Evolutionary conservation across 768 basidiomycete species (phyloP), one percentile per base, ranked within the genome.

Genomic region (Butyriboletus loyo): DNA sequence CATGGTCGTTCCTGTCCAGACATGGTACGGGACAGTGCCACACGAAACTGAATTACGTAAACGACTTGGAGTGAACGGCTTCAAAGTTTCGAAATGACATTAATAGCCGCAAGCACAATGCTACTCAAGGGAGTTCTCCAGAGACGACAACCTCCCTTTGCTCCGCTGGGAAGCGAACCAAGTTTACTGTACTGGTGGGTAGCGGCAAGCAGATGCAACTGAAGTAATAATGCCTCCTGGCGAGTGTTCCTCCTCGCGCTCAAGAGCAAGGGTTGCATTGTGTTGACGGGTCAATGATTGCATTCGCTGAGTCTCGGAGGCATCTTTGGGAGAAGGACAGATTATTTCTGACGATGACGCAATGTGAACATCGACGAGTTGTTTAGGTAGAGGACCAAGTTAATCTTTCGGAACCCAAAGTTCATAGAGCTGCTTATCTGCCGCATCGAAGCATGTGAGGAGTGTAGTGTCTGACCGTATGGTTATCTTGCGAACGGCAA

Each of bases 361-460:
- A n/a, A 11, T 2, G 44, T 31, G 21, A 10, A 36, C 39, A 21
- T n/a, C 2, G 22, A 38, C 22, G 41, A 31, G 5, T 35, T 28
- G 3, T 13, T 15, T 44, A 6, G 8, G 8, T 27, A 43, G 25
- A 25, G 21, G 31, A 34, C 22, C 24, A 6, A 17, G 19, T 31
- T 24, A 28, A 19, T 66, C 58, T 30, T 47, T 67, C 5, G 86
- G 84, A 27, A 75, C 85, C 89, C 90, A 92, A 10, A 91, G 74
- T 40, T 84, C 81, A 60, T 91, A 90, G 21, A 92, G 74, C 58
- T 89, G 85, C 70, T 77, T 83, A 70, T 92, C 90, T 22, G 78
- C 74, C 14, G 82, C 78, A 66, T 92, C 88, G 60, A 92, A 92
- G 56, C 81, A 86, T 31, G 87, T 87, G 50, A 83, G 64, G 37